Conservation (phyloP, 768 basidiomycete species). For the Mrakia frigida region DNA sequence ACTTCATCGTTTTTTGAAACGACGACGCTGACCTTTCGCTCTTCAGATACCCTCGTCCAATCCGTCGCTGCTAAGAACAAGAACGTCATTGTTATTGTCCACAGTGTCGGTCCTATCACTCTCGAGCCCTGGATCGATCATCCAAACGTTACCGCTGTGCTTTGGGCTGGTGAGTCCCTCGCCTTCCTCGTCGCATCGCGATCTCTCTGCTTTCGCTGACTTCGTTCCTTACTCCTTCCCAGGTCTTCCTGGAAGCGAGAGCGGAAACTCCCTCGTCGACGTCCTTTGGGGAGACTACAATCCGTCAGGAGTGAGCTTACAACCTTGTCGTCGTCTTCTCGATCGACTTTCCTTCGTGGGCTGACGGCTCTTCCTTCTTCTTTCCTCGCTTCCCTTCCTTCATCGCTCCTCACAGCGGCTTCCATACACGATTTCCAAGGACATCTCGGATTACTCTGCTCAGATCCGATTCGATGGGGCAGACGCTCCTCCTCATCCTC, state of each 20-base stretch:
- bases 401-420: slow-evolving; percentile 44
- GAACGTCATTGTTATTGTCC: slow-evolving; percentile 61
- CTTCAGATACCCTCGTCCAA: background rate
- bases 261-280: slow-evolving; percentile 66
- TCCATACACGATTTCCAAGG: slow-evolving; percentile 72
- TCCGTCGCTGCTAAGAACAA: slow-evolving; percentile 29
- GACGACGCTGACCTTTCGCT: background rate
- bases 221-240: no score
- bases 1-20: background rate
- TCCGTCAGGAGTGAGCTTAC: slow-evolving; percentile 53
- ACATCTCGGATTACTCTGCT: slow-evolving; percentile 53
- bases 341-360: background rate
- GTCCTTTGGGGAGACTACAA: slow-evolving; percentile 64
- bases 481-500: slow-evolving; percentile 45
- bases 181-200: no score
- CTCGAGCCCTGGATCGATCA: slow-evolving; percentile 63
- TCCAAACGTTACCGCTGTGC: slow-evolving; percentile 58
- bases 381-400: background rate
- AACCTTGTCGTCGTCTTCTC: background rate
- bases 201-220: no score
- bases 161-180: slow-evolving; percentile 10
- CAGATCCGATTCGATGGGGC: slow-evolving; percentile 40
- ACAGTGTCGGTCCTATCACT: slow-evolving; percentile 58
- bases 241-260: slow-evolving; percentile 53
- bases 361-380: no score